Base-by-base conservation (phyloP, 495 filamentous ascomycete species). In the Aeminium ludgeri region DNA sequence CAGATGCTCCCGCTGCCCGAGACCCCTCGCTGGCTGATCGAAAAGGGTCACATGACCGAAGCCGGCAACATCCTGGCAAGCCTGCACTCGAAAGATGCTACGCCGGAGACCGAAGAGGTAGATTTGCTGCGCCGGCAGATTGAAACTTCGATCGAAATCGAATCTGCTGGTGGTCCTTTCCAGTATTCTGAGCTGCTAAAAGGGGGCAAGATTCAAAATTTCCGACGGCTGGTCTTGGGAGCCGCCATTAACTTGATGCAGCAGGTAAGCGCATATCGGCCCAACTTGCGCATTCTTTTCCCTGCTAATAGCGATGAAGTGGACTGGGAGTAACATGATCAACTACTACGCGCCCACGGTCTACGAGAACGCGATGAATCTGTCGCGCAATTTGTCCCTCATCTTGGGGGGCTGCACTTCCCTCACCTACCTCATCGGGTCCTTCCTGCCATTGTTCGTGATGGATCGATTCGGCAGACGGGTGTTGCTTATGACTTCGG, bases 351-450 rank as follows among this genome's bases (percentile, higher is more conserved):
- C 55, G 1, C 65, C 69, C 0, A 62, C 55, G 5, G 67, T 74
- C 2, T 50, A 73, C 6, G 65, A 66, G 12, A 45, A 62, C 18
- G 68, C 66, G 0, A 66, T 73, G 25, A 45, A 46, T 18, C 51
- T 57, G 34, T 50, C 55, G 5, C 44, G 42, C 28, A 27, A 48
- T 10, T 38, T 55, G 11, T 15, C 39, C 7, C 46, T 53, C 1
- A 53, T 57, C 44, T 36, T 57, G 2, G 55, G 62, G 17, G 60
- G 55, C 3, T 59, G 56, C 51, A 56, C 56, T 43, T 59, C 56
- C 49, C 41, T 59, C 5, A 55, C 50, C 43, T 59, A 56, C 45
- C 41, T 56, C 6, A 25, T 25, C 23, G 23, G 23, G 4, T 25
- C 23, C 23, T 25, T 25, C 23, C 23, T 25, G 23, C 23, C 23